A percentile compares a stretch with the other conserved stretches of the same genome.
Conservation (phyloP, 768 basidiomycete species). For the Mrakia blollopis region DNA sequence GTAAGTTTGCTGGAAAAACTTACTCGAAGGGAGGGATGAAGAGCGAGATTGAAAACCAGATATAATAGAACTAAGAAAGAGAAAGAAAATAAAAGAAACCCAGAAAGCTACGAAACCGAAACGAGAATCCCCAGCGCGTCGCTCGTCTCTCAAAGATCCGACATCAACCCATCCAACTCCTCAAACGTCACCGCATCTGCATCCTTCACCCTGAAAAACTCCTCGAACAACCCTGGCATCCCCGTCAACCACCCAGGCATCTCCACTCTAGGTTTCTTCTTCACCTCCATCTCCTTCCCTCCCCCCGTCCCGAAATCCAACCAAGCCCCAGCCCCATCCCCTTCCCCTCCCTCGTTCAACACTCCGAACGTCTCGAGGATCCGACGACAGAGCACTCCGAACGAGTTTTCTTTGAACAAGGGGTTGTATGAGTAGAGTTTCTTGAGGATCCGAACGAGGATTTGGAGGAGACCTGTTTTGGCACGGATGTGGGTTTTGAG, state of each 20-base stretch:
- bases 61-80: not conserved
- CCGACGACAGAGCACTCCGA: conserved; percentile 41
- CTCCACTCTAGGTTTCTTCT: not conserved
- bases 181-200: not conserved
- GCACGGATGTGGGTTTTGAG: conserved; percentile 59
- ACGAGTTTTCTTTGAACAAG: conserved; percentile 37
- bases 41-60: too few relatives aligned
- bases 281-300: conserved; percentile 11
- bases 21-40: too few relatives aligned
- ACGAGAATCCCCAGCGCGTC: not conserved
- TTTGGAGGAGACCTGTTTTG: conserved; percentile 51
- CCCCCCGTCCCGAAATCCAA: conserved; percentile 16
- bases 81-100: not conserved
- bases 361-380: conserved; percentile 47
- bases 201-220: conserved; percentile 3
- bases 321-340: conserved; percentile 1
- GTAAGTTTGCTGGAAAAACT: too few relatives aligned
- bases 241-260: conserved; percentile 21
- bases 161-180: conserved; percentile 15
- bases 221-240: not conserved
- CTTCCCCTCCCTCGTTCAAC: conserved; percentile 22
- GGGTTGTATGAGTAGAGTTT: conserved; percentile 15
- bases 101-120: not conserved
- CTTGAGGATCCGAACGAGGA: conserved; percentile 51
- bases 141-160: not conserved